Percentiles rank a stretch among this genome's conserved stretches.
Conservation (phyloP, 768 basidiomycete species). For the Galerina sulciceps region DNA sequence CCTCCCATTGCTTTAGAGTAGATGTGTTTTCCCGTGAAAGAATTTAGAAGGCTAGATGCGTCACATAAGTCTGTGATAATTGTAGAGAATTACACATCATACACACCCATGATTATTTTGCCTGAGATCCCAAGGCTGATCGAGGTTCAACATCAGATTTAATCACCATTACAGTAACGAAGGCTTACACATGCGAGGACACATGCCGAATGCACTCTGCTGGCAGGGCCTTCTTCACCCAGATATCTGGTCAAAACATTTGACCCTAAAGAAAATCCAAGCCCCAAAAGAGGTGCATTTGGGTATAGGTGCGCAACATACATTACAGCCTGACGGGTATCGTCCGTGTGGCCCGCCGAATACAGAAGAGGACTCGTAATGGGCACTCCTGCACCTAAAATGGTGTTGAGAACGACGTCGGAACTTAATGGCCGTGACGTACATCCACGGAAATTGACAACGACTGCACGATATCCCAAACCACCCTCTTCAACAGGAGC, state of each 20-base stretch:
- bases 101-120: conserved; percentile 51
- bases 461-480: conserved; percentile 86
- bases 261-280: conserved; percentile 94
- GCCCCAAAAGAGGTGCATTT: conserved; percentile 77
- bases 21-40: conserved; percentile 60
- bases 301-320: conserved; percentile 78
- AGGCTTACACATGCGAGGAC: conserved; percentile 74
- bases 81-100: conserved; percentile 11
- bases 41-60: conserved; percentile 51
- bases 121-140: conserved; percentile 57
- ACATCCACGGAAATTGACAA: conserved; percentile 95
- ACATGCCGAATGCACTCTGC: conserved; percentile 68
- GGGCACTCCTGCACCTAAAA: conserved; percentile 80
- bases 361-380: conserved; percentile 84
- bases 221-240: conserved; percentile 75
- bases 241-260: conserved; percentile 90
- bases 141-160: not conserved
- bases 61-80: conserved; percentile 8
- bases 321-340: conserved; percentile 80
- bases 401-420: conserved; percentile 18
- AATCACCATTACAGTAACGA: not conserved
- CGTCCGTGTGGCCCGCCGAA: conserved; percentile 89
- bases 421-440: conserved; percentile 31
- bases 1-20: conserved; percentile 82
- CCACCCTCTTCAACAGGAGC: conserved; percentile 78